phyloP scores from a whole-genome alignment of 192 early-diverging fungal species.

The Coemansia sp. region DNA sequence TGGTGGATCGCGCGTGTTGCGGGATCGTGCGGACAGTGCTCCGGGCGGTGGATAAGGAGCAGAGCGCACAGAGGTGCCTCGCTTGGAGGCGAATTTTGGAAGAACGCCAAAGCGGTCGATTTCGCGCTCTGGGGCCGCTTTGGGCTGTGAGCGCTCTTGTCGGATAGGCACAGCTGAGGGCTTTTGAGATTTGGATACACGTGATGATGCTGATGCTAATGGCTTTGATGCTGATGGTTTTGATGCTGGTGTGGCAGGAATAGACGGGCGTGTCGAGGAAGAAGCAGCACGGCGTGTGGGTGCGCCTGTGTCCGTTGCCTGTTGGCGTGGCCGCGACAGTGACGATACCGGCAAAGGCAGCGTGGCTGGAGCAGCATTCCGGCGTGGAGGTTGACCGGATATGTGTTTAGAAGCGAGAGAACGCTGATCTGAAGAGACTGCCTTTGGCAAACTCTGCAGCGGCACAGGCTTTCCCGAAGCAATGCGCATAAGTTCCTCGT shows the following conservation, averaged over 20 bases:
- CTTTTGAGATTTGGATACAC: background rate
- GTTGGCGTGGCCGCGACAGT: conserved; percentile 5
- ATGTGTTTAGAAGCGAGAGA: background rate
- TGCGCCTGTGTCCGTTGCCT: background rate
- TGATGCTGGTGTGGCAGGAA: background rate
- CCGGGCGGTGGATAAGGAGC: background rate
- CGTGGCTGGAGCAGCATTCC: background rate
- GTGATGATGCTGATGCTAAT: background rate
- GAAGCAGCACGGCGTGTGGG: background rate
- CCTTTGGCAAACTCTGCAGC: background rate
- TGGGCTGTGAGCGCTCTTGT: conserved; percentile 5
- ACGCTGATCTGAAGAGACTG: background rate
- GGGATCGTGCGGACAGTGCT: background rate
- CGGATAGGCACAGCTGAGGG: background rate
- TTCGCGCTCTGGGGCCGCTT: conserved; percentile 37
- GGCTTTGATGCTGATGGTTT: background rate
- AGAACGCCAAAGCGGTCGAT: conserved; percentile 48
- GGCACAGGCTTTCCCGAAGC: conserved; percentile 24
- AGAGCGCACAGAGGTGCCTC: conserved; percentile 3
- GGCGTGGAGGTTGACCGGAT: background rate
- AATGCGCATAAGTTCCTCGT: conserved; percentile 49
- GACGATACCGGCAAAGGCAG: background rate
- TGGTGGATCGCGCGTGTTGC: background rate
- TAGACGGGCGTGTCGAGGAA: background rate
- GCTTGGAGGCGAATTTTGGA: background rate